A percentile compares a stretch with the other conserved stretches of the same genome.
Evolutionary conservation across 306 rosid species (phyloP).

Genomic region (Cotoneaster glaucophyllus): DNA sequence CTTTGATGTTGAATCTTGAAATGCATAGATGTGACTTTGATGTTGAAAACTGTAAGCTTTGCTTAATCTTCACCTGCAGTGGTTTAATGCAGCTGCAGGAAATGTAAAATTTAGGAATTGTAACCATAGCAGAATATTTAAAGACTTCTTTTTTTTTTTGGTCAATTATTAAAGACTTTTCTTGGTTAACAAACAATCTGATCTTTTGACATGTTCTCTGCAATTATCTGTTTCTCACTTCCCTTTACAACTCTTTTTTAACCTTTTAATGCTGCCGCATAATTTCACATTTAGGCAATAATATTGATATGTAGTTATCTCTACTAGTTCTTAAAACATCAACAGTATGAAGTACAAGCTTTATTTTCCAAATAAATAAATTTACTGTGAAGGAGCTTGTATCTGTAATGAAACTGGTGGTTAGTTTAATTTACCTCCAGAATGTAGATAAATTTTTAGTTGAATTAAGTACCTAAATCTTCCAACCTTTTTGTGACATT

Average conservation of each 20-base stretch:
- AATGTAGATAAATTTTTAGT: background rate
- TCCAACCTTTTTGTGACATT: no score
- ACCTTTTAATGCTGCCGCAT: background rate
- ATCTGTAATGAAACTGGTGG: background rate
- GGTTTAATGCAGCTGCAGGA: conserved; percentile 42
- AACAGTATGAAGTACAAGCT: background rate
- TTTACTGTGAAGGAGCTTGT: background rate
- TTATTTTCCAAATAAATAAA: no score
- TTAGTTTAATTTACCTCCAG: background rate
- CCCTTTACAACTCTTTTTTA: background rate
- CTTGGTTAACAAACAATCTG: background rate
- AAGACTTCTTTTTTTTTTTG: no score
- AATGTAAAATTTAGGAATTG: background rate
- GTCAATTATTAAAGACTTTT: background rate
- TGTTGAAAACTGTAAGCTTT: conserved; percentile 27
- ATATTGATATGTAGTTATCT: background rate
- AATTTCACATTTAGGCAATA: background rate
- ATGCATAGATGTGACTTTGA: conserved; percentile 44
- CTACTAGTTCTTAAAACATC: background rate
- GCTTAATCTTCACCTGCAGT: conserved; percentile 22
- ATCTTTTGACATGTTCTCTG: background rate
- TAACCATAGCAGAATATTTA: background rate
- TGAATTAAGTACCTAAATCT: no score
- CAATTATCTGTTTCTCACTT: background rate
- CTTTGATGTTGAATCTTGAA: no score